Conservation (phyloP, 2,329 filamentous ascomycete species). For the Pseudogymnoascus sp. region DNA sequence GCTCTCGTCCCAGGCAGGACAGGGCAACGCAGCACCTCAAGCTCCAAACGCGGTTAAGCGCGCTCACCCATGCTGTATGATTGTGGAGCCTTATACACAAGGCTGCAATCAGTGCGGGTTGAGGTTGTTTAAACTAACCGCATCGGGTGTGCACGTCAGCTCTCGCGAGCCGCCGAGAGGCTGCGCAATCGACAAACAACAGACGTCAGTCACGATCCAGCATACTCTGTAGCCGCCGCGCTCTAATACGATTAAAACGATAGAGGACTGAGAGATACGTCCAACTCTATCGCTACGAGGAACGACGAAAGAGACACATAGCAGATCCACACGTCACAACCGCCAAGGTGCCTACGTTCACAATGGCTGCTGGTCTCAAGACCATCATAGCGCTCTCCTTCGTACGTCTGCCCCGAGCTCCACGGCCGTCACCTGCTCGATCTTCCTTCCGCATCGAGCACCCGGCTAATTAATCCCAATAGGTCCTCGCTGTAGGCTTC, state of each 20-base stretch:
- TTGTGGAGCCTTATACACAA: not conserved
- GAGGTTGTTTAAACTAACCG: not conserved
- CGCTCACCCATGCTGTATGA: not conserved
- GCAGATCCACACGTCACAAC: not conserved
- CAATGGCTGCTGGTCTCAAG: conserved; percentile 79
- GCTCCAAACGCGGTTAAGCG: conserved; percentile 9
- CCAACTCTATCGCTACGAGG: not conserved
- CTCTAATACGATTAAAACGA: not conserved
- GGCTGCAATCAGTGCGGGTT: not conserved
- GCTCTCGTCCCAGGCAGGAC: conserved; percentile 6
- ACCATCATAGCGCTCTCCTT: conserved; percentile 99
- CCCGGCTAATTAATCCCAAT: conserved; percentile 12
- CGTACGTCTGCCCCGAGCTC: conserved; percentile 40
- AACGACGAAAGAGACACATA: conserved; percentile 1
- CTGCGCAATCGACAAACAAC: conserved; percentile 7
- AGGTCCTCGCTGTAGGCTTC: conserved; percentile 95
- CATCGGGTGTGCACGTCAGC: conserved; percentile 5
- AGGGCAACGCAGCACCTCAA: conserved; percentile 9
- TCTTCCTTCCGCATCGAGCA: not conserved
- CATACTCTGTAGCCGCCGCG: not conserved
- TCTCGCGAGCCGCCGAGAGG: conserved; percentile 5
- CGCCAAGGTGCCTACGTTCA: conserved; percentile 18
- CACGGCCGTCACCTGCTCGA: not conserved
- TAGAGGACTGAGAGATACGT: not conserved
- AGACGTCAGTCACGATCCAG: conserved; percentile 2